Evolutionary conservation across 2,329 filamentous ascomycete genomes (phyloP).

Genomic region (Colletotrichum trifolii): DNA sequence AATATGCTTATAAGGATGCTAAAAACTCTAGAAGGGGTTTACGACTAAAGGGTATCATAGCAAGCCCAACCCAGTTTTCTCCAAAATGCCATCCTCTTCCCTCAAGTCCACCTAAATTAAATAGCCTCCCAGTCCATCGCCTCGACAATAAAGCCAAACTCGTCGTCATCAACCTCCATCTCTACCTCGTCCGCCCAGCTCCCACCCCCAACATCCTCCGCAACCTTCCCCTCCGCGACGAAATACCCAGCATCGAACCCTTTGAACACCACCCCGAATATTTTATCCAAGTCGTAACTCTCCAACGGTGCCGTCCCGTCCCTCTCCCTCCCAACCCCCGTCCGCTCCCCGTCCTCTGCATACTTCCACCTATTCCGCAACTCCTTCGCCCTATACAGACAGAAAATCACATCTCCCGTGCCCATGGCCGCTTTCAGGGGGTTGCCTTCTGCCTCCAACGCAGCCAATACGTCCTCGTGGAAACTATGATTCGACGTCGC

Average conservation of each 20-base stretch:
- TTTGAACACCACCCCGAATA: constrained; percentile 66
- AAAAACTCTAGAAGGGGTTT: too few relatives aligned
- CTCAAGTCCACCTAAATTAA: constrained; percentile 21
- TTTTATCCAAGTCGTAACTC: constrained; percentile 70
- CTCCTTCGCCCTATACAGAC: constrained; percentile 74
- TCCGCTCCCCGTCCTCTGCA: constrained; percentile 57
- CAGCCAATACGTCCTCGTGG: constrained; percentile 75
- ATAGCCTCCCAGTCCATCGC: constrained; percentile 68
- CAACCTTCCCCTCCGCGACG: constrained; percentile 60
- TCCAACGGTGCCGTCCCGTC: constrained; percentile 56
- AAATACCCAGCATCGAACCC: constrained; percentile 69
- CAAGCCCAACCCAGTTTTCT: too few relatives aligned
- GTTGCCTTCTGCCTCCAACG: constrained; percentile 66
- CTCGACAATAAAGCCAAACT: constrained; percentile 69
- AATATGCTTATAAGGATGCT: too few relatives aligned
- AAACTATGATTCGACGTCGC: constrained; percentile 54
- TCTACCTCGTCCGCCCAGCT: constrained; percentile 27
- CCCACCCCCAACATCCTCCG: constrained; percentile 37
- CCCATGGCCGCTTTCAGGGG: constrained; percentile 69
- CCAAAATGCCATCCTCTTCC: too few relatives aligned
- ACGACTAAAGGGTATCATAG: too few relatives aligned
- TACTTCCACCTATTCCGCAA: constrained; percentile 80
- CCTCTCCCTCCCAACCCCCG: constrained; percentile 37
- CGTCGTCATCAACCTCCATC: constrained; percentile 47
- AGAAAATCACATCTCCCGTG: constrained; percentile 62